Evolutionary conservation across 192 early-diverging fungal species (phyloP).

Genomic region (Diversispora eburnea): DNA sequence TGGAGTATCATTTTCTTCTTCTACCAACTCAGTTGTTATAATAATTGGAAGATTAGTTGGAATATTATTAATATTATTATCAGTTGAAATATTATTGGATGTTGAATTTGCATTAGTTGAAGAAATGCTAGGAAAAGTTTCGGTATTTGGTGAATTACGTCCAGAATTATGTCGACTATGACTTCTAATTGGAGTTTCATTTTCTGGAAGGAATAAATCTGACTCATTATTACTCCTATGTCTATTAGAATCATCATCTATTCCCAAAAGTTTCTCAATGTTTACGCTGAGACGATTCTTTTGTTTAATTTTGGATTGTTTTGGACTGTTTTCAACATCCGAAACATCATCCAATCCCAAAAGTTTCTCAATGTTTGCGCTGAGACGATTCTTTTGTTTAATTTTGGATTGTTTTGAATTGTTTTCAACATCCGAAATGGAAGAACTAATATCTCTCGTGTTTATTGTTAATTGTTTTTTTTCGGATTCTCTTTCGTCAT

Average conservation of each 20-base stretch:
- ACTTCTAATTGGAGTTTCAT: not conserved
- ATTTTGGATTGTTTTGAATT: not conserved
- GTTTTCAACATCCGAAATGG: not conserved
- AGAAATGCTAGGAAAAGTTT: no score
- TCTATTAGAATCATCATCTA: not conserved
- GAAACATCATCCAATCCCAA: not conserved
- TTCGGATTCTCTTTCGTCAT: not conserved
- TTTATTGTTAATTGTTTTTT: not conserved
- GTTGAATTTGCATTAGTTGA: no score
- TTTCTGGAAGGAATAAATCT: not conserved
- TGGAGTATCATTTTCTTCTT: no score
- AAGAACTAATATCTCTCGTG: not conserved
- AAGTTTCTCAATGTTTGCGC: not conserved
- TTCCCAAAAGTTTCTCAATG: not conserved
- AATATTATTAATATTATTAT: no score
- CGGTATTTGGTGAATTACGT: not conserved
- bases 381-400: not conserved
- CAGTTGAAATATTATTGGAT: no score
- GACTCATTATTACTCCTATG: not conserved
- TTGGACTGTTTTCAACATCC: not conserved
- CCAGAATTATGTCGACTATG: not conserved
- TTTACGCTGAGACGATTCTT: not conserved
- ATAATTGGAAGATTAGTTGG: no score
- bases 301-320: not conserved
- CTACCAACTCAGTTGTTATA: no score